Base-by-base conservation (phyloP, 352 stramenopile genomes). In the Globisporangium nodosum region DNA sequence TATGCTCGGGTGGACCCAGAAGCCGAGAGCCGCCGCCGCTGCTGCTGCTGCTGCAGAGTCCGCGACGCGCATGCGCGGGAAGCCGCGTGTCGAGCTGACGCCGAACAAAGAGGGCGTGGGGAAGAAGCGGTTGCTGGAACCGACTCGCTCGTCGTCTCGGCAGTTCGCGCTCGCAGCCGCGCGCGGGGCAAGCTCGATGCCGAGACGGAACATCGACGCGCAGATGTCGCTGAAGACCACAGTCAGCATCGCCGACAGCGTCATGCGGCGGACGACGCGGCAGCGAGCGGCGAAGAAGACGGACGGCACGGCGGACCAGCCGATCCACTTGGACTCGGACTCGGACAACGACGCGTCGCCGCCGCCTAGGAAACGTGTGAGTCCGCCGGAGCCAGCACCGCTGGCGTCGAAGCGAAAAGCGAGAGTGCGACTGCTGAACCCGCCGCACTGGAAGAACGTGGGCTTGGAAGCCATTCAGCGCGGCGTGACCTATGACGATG, bases 291-390 rank as follows among this genome's bases (percentile, higher is more conserved):
- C 31, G 37, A 49, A 37, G 21, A 47, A 46, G 35, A 60, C 39
- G 3, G 58, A 64, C 31, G 61, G 61, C 9, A 68, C 73, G 8
- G 75, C 71, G n/a, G 57, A 65, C 18, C 68, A 81, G 39, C 75
- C 75, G 16, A 85, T 85, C 61, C 53, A 76, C 8, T 50, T 85
- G 48, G 75, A 82, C 35, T 74, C 73, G 8, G 75, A 82, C 48
- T 78, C 75, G 3, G 73, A 77, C 2, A 58, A 60, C 8, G 73
- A 76, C 7, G 30, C 37, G n/a, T 35, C 54, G 16, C 35, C 51
- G 16, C 35, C 51, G 42, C 4, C 58, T 68, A 60, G 13, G 54
- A 50, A 69, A 47, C 49, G 50, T 1, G 18, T 46, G 31, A 43
- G 37, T 16, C 37, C 37, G 12, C 35, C 35, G 35, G 35, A 16